Evolutionary conservation across 2,329 filamentous ascomycete species (phyloP).

Genomic region (Gyromitra esculenta): DNA sequence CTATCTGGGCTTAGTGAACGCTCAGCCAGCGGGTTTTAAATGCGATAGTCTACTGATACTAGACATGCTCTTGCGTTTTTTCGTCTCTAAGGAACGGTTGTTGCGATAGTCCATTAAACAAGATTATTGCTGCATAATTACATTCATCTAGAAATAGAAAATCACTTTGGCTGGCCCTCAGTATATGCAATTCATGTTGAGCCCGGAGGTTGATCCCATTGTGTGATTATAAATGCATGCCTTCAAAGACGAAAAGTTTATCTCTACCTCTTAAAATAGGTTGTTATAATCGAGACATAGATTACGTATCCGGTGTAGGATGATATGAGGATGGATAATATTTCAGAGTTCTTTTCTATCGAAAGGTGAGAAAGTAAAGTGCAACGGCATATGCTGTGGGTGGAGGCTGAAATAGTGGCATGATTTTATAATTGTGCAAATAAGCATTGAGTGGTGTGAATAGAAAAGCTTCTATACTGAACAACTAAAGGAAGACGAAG

Average conservation of each 20-base stretch:
- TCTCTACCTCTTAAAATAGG: neutral
- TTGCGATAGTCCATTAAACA: neutral
- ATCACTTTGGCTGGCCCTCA: neutral
- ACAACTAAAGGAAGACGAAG: neutral
- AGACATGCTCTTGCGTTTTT: neutral
- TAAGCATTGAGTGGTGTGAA: no score
- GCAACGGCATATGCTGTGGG: no score
- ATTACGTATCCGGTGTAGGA: neutral
- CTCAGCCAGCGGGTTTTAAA: neutral
- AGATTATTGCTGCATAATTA: neutral
- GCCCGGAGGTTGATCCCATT: neutral
- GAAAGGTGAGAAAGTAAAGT: neutral
- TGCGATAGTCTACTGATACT: neutral
- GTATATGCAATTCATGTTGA: no score
- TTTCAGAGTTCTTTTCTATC: neutral
- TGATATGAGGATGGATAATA: neutral
- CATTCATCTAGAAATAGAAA: neutral
- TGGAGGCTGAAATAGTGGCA: no score
- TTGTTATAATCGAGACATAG: neutral
- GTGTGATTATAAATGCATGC: neutral
- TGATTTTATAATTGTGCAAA: no score
- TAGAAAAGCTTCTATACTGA: no score
- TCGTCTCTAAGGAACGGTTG: no score
- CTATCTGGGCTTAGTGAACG: neutral
- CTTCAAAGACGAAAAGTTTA: neutral